These are phyloP conservation scores for Corymbia maculata DNA, from an alignment of 345 rosid genomes.

Conservation along the genomic window DNA sequence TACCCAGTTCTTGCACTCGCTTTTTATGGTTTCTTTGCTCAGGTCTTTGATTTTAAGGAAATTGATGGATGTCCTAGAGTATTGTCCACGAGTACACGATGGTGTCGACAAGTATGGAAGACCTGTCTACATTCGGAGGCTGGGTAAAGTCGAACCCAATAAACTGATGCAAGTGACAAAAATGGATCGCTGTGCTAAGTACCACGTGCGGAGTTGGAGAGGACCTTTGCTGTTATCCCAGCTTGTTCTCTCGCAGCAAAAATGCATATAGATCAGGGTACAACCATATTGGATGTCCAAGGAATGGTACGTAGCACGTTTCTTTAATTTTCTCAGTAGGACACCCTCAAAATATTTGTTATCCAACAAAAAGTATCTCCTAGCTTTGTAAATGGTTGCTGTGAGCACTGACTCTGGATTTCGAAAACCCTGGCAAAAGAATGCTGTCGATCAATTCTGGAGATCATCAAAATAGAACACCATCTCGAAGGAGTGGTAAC, in stretches of 20 bases:
- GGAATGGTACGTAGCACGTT: slow-evolving; percentile 69
- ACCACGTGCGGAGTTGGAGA: slow-evolving; percentile 80
- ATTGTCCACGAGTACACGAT: slow-evolving; percentile 85
- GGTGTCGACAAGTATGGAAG: slow-evolving; percentile 84
- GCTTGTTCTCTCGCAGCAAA: slow-evolving; percentile 68
- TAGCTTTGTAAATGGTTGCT: too few species aligned
- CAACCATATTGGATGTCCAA: slow-evolving; percentile 86
- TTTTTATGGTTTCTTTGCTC: not conserved
- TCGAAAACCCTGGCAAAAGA: too few species aligned
- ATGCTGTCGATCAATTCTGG: too few species aligned
- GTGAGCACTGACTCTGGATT: too few species aligned
- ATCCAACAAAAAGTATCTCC: too few species aligned
- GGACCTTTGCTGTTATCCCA: slow-evolving; percentile 56
- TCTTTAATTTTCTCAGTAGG: not conserved
- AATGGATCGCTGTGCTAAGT: slow-evolving; percentile 60
- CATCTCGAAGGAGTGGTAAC: too few species aligned
- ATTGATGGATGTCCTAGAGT: slow-evolving; percentile 49
- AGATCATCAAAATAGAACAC: too few species aligned
- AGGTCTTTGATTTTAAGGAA: slow-evolving; percentile 81
- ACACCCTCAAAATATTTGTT: not conserved
- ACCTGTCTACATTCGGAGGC: slow-evolving; percentile 66
- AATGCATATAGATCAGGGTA: slow-evolving; percentile 77
- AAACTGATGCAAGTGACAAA: slow-evolving; percentile 80
- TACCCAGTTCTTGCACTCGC: not conserved
- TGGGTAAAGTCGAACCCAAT: slow-evolving; percentile 74